phyloP scores from a whole-genome alignment of 768 basidiomycete genomes.

The Paxillus involutus region DNA sequence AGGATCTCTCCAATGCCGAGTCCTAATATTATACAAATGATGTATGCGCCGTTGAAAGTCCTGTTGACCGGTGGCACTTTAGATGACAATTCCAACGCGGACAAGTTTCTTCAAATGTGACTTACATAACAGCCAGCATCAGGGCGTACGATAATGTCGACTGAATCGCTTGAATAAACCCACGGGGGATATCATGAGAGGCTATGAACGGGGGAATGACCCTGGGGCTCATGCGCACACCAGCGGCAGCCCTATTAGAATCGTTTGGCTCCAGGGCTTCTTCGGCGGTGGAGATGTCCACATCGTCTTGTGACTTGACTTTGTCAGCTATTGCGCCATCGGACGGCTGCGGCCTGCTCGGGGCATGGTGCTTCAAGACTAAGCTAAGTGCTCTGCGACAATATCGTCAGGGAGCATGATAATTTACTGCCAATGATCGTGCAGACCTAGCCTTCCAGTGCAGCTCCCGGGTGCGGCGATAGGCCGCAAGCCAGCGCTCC shows the following conservation, averaged over 20 bases:
- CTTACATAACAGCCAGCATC: conserved; percentile 84
- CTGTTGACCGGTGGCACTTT: conserved; percentile 37
- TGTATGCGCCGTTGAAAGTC: conserved; percentile 81
- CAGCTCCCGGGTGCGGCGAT: conserved; percentile 49
- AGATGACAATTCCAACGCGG: conserved; percentile 1
- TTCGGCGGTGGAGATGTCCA: conserved; percentile 10
- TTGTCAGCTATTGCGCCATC: not conserved
- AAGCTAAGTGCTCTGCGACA: conserved; percentile 9
- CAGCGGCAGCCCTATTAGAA: not conserved
- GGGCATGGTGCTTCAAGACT: conserved; percentile 1
- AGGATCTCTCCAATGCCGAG: conserved; percentile 72
- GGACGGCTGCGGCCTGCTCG: not conserved
- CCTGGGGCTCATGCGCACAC: conserved; percentile 31
- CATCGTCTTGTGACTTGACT: not conserved
- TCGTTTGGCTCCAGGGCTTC: not conserved
- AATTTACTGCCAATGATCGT: not conserved
- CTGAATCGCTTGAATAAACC: conserved; percentile 62
- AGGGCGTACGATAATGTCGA: conserved; percentile 63
- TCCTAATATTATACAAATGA: conserved; percentile 72
- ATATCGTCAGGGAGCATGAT: not conserved
- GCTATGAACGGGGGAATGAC: conserved; percentile 61
- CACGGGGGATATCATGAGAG: conserved; percentile 70
- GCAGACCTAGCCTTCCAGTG: conserved; percentile 62
- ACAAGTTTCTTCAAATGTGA: not conserved
- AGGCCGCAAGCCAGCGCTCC: conserved; percentile 67